phyloP scores from a whole-genome alignment of 805 yeast species.

The Priceomyces melissophilus region DNA sequence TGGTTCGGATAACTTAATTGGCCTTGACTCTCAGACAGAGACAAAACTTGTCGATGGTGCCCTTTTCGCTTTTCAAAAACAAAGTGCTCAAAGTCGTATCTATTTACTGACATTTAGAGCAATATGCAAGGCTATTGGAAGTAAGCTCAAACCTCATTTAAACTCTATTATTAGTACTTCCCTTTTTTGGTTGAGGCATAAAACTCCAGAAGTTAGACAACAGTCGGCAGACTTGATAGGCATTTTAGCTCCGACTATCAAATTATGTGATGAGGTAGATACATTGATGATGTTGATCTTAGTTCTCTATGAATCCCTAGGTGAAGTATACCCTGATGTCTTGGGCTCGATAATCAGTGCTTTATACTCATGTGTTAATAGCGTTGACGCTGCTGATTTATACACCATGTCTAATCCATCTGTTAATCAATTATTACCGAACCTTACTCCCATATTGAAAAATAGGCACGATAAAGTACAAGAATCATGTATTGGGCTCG shows the following conservation, averaged over 20 bases:
- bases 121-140: constrained; percentile 58
- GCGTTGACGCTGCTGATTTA: constrained; percentile 55
- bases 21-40: constrained; percentile 60
- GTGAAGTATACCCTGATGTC: constrained; percentile 93
- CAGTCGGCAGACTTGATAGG: constrained; percentile 80
- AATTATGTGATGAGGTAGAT: constrained; percentile 53
- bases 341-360: constrained; percentile 82
- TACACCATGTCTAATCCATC: constrained; percentile 62
- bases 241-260: constrained; percentile 62
- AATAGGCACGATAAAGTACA: constrained; percentile 91
- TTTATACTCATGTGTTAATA: constrained; percentile 56
- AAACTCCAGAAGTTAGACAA: constrained; percentile 68
- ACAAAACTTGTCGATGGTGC: constrained; percentile 75
- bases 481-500: constrained; percentile 70
- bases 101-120: constrained; percentile 63
- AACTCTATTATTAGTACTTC: constrained; percentile 69
- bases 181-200: constrained; percentile 69
- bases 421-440: constrained; percentile 74
- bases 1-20: constrained; percentile 36
- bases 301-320: constrained; percentile 83
- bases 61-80: constrained; percentile 77
- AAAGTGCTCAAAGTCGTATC: constrained; percentile 51
- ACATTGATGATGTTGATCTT: constrained; percentile 66
- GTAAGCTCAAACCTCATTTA: constrained; percentile 65
- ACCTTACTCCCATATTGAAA: constrained; percentile 85